These are phyloP conservation scores for Cladosporium oxysporum DNA, from an alignment of 2,329 filamentous ascomycete species.

Conservation along the genomic window DNA sequence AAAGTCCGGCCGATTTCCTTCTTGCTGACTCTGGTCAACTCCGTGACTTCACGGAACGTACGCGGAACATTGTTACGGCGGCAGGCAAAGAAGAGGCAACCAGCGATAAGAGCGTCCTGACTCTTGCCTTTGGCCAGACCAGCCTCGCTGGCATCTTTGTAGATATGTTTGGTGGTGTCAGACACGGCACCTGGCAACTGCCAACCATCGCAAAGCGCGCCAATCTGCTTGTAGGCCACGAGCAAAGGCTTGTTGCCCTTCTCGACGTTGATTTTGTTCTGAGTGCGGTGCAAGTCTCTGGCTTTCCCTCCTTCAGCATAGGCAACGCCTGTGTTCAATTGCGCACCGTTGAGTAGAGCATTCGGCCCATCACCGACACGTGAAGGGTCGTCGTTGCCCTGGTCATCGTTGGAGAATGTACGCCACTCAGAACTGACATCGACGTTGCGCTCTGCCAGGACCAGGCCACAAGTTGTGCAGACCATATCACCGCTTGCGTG, in stretches of 20 bases:
- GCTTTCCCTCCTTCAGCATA: constrained; percentile 66
- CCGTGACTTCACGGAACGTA: constrained; percentile 92
- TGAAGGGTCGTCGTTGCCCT: constrained; percentile 92
- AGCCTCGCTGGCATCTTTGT: constrained; percentile 89
- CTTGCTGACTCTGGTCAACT: constrained; percentile 89
- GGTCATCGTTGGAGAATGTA: constrained; percentile 97
- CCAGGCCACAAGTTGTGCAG: constrained; percentile 86
- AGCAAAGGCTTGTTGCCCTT: constrained; percentile 81
- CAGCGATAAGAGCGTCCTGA: constrained; percentile 89
- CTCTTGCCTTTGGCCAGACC: constrained; percentile 95
- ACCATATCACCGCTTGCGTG: constrained; percentile 91
- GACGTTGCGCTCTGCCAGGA: constrained; percentile 86
- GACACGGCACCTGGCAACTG: constrained; percentile 78
- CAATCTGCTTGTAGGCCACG: constrained; percentile 84
- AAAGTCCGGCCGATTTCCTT: constrained; percentile 97
- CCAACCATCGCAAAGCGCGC: constrained; percentile 80
- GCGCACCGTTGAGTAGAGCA: constrained; percentile 83
- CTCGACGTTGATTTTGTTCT: constrained; percentile 78
- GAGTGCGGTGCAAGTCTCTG: constrained; percentile 76
- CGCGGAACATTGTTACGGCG: constrained; percentile 83
- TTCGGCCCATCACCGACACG: constrained; percentile 96
- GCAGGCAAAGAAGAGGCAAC: constrained; percentile 96
- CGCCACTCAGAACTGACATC: constrained; percentile 98
- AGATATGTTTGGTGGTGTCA: constrained; percentile 91
- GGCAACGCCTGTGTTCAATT: constrained; percentile 84